phyloP scores from a whole-genome alignment of 148 eudicot species.

The Polygonum aviculare region DNA sequence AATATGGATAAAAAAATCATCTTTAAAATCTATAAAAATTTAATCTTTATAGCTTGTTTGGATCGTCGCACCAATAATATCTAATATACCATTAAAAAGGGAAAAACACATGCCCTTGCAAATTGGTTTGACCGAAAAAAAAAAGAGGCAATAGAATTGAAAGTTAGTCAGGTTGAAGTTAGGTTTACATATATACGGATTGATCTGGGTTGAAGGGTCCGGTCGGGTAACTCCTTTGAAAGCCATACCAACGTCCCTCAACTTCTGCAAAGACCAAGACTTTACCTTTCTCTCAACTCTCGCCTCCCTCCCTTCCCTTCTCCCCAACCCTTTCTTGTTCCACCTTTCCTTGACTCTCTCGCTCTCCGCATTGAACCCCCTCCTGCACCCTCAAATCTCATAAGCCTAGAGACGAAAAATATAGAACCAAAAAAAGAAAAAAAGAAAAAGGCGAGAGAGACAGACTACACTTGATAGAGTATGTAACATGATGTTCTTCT shows the following conservation, averaged over 20 bases:
- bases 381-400: not conserved
- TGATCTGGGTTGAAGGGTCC: not conserved
- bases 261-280: not conserved
- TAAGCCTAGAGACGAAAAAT: too few species aligned
- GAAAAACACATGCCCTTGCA: not conserved
- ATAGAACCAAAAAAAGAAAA: not conserved
- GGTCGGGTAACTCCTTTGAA: not conserved
- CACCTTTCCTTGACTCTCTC: not conserved
- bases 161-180: not conserved
- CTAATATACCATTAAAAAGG: not conserved
- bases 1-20: too few species aligned
- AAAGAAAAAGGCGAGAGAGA: not conserved
- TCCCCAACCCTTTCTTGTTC: not conserved
- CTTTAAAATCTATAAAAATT: too few species aligned
- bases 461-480: not conserved
- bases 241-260: not conserved
- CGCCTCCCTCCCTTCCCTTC: not conserved
- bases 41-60: too few species aligned
- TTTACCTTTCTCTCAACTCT: not conserved
- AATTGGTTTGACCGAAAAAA: not conserved
- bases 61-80: too few species aligned
- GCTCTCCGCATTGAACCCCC: conserved; percentile 3
- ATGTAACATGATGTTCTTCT: conserved; percentile 9
- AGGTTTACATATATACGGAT: not conserved
- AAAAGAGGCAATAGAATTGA: not conserved